A percentile compares a stretch with the other conserved stretches of the same genome.
Conservation (phyloP, 345 rosid genomes). For the Acer yangbiense region DNA sequence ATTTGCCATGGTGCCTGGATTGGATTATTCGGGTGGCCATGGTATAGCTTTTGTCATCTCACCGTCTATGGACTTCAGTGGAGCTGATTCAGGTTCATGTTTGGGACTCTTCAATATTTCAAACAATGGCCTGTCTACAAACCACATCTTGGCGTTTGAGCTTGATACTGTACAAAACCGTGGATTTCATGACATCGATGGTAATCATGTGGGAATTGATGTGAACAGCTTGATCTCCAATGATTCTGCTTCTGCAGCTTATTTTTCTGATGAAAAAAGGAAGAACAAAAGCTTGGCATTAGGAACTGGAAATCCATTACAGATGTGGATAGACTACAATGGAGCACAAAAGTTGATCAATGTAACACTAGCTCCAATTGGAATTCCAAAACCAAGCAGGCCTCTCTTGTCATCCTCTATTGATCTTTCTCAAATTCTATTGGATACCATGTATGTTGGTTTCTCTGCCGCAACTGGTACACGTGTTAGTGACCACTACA, state of each 20-base stretch:
- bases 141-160: conserved; percentile 53
- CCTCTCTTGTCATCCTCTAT: conserved; percentile 48
- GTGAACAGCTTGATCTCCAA: conserved; percentile 43
- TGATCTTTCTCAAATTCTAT: conserved; percentile 44
- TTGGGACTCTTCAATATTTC: conserved; percentile 51
- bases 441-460: conserved; percentile 42
- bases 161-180: conserved; percentile 40
- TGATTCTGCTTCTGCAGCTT: conserved; percentile 37
- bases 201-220: conserved; percentile 60
- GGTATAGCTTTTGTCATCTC: conserved; percentile 47
- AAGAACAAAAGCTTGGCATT: conserved; percentile 20
- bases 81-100: conserved; percentile 20
- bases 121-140: conserved; percentile 34
- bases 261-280: conserved; percentile 28
- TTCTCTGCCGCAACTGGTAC: conserved; percentile 53
- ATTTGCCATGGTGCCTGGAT: conserved; percentile 36
- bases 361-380: conserved; percentile 45
- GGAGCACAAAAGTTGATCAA: conserved; percentile 29
- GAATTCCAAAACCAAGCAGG: conserved; percentile 10
- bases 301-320: no score
- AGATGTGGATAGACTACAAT: conserved; percentile 40
- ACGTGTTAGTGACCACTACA: conserved; percentile 34
- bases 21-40: conserved; percentile 23
- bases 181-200: conserved; percentile 46
- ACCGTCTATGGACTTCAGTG: conserved; percentile 22